Base-by-base conservation (phyloP, 2,329 filamentous ascomycete species). In the Fusarium verticillioides region DNA sequence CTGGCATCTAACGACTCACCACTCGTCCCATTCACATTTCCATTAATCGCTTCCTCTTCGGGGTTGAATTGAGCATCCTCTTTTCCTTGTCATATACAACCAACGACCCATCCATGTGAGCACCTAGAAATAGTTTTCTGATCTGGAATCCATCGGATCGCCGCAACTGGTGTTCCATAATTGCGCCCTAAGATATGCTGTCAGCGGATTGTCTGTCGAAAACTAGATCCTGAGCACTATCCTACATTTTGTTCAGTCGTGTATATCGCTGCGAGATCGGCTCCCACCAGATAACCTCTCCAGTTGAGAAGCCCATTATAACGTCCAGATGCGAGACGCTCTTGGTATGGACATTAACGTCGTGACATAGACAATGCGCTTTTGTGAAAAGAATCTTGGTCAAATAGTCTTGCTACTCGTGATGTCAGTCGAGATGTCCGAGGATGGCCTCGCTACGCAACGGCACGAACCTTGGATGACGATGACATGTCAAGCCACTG, bases 211-310 rank as follows among this genome's bases (percentile, higher is more conserved):
- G 28, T 11, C 57, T 34, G 28, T 43, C 28, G 28, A 30, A 28
- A 28, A 9, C 28, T 34, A 23, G 5, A 60, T 13, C 13, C 36
- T 59, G 58, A 63, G 43, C 19, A 66, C 42, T 30, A 46, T 72
- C 88, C 76, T 83, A 93, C 92, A 81, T 98, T 98, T 99, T 99
- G 81, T 99, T 99, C 78, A 99, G 87, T 26, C 96, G 91, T 7
- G 94, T 94, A 82, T 99, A 99, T 80, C 97, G 95, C 78, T 98
- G 96, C 43, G 95, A 96, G 78, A 98, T 94, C 16, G 96, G 95
- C 82, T 99, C 96, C 86, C 96, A 98, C 96, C 96, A 99, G 70
- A 99, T 96, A 53, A 99, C 95, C 81, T 99, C 96, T 43, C 95
- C 95, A 0, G 95, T 97, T 11, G 96, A 98, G 79, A 97, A 98